Evolutionary conservation across 148 eudicot genomes (phyloP), one percentile per base, ranked within the genome.

Genomic region (Cornus suecica): DNA sequence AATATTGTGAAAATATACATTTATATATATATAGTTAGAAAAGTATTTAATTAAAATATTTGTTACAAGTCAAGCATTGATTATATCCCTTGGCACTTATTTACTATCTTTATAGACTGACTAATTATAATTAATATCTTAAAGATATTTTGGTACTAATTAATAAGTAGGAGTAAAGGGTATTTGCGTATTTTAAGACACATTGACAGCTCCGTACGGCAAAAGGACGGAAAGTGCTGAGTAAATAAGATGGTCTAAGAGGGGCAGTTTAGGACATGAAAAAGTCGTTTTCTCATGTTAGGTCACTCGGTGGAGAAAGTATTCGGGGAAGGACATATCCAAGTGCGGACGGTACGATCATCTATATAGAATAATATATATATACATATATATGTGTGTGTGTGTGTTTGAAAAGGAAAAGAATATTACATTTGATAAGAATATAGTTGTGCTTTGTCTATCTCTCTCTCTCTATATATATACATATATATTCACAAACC

Each of bases 291-390:
- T 67, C 75, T 1, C 18, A 24, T 5, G 37, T 1, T 7, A 48
- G 73, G 68, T 26, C 56, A 66, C 77, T 78, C 76, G 80, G 94
- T 85, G 97, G 83, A 86, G 90, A 73, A 73, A 71, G 26, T 80
- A 90, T 86, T 74, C 79, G 92, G 87, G 92, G 90, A 68, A 88
- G 94, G 90, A 78, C 84, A 22, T 26, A 82, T 82, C 58, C 52
- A 23, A 63, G 84, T 84, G 80, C 85, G 87, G 87, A 81, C 74
- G 27, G 85, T 83, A 86, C 89, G 82, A 82, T 26, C 72, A 7
- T 11, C 15, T 3, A 48, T 48, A 13, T 0, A 13, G 3, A 48
- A 16, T 48, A 48, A 6, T 48, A 37, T 37, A 3, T 37, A 8
- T 37, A 37, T 37, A 37, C 9, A 14, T 1, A 8, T 48, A 48